Evolutionary conservation across 2,329 filamentous ascomycete genomes (phyloP).

Genomic region (Penicillium polonicum): DNA sequence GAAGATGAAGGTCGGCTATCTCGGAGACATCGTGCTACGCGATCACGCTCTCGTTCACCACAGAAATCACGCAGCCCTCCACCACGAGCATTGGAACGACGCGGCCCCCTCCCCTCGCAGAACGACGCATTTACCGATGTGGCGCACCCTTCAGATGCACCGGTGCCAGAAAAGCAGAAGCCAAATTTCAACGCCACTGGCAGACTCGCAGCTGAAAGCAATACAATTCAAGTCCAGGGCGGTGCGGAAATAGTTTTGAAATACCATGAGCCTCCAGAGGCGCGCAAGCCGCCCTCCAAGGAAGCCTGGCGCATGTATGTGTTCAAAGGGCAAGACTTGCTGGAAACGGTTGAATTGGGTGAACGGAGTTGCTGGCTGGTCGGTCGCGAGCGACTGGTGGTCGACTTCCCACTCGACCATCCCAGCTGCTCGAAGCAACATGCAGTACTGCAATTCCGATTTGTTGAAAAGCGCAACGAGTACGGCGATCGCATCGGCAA

Average conservation of each 20-base stretch:
- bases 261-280: slow-evolving; percentile 93
- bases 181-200: slow-evolving; percentile 83
- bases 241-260: slow-evolving; percentile 75
- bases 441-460: slow-evolving; percentile 89
- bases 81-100: slow-evolving; percentile 33
- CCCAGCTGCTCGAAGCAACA: slow-evolving; percentile 95
- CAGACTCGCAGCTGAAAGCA: slow-evolving; percentile 81
- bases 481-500: slow-evolving; percentile 78
- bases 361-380: slow-evolving; percentile 85
- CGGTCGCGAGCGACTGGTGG: slow-evolving; percentile 75
- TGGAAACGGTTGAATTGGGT: slow-evolving; percentile 78
- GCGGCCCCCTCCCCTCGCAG: slow-evolving; percentile 48
- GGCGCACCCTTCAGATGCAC: slow-evolving; percentile 27
- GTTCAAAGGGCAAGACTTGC: slow-evolving; percentile 78
- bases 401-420: slow-evolving; percentile 81
- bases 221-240: slow-evolving; percentile 61
- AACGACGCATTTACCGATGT: slow-evolving; percentile 44
- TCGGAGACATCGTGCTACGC: slow-evolving; percentile 23
- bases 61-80: slow-evolving; percentile 27
- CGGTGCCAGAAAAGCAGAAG: slow-evolving; percentile 62
- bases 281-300: slow-evolving; percentile 76
- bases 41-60: slow-evolving; percentile 26
- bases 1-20: slow-evolving; percentile 24
- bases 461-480: slow-evolving; percentile 78
- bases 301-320: slow-evolving; percentile 88